phyloP scores from a whole-genome alignment of 345 rosid species.

The rapeseed (Brassica napus) region DNA sequence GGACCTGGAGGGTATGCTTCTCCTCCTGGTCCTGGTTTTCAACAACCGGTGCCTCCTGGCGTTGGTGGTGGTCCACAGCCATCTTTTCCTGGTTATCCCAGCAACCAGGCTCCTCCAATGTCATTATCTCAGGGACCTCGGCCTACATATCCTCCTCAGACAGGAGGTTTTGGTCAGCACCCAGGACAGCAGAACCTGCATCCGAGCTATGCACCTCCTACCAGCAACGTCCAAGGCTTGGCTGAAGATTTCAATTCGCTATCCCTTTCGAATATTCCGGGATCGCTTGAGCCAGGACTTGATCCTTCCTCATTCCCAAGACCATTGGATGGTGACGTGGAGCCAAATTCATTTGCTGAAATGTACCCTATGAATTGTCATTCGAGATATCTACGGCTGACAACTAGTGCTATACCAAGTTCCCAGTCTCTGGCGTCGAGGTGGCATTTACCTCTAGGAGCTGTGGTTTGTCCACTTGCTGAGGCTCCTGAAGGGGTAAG shows the following conservation, averaged over 20 bases:
- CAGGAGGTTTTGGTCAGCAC: slow-evolving; percentile 54
- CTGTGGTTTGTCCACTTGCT: slow-evolving; percentile 98
- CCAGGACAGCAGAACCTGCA: slow-evolving; percentile 66
- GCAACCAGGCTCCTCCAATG: slow-evolving; percentile 53
- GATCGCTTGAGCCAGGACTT: slow-evolving; percentile 77
- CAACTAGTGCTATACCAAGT: slow-evolving; percentile 83
- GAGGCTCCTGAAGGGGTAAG: slow-evolving; percentile 94
- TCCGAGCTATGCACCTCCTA: slow-evolving; percentile 63
- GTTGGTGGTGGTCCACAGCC: slow-evolving; percentile 50
- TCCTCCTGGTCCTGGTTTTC: slow-evolving; percentile 53
- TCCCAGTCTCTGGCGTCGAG: slow-evolving; percentile 89
- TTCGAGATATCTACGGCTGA: slow-evolving; percentile 83
- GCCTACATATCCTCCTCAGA: slow-evolving; percentile 49
- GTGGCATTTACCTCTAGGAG: slow-evolving; percentile 99
- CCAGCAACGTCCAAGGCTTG: slow-evolving; percentile 66
- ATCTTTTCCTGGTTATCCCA: slow-evolving; percentile 64
- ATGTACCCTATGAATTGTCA: slow-evolving; percentile 76
- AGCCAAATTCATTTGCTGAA: slow-evolving; percentile 64
- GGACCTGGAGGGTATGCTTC: slow-evolving; percentile 52
- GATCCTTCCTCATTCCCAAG: slow-evolving; percentile 81
- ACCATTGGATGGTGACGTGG: slow-evolving; percentile 91
- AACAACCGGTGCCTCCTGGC: slow-evolving; percentile 52
- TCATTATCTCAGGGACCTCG: slow-evolving; percentile 60
- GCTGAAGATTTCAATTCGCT: slow-evolving; percentile 85
- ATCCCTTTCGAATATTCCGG: slow-evolving; percentile 76